These are phyloP conservation scores for Cercospora sp. DNA, from an alignment of 2,329 filamentous ascomycete species.

Conservation along the genomic window DNA sequence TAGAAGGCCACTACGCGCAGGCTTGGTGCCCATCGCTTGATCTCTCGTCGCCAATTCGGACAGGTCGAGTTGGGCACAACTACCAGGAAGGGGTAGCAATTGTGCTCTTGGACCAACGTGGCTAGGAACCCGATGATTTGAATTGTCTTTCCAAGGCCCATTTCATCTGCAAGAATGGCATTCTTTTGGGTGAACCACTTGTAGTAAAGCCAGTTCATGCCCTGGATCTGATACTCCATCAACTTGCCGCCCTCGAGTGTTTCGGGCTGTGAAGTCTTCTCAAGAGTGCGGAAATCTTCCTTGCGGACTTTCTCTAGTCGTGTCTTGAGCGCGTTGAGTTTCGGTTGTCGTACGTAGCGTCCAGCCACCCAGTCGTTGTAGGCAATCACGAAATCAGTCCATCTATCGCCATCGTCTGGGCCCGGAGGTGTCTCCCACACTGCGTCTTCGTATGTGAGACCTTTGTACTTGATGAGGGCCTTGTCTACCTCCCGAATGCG, in stretches of 20 bases:
- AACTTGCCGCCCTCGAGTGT: slow-evolving; percentile 75
- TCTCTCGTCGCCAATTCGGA: slow-evolving; percentile 95
- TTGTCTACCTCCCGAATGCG: slow-evolving; percentile 71
- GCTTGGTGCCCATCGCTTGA: slow-evolving; percentile 87
- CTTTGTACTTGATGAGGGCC: slow-evolving; percentile 87
- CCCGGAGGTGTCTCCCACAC: slow-evolving; percentile 85
- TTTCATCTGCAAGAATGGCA: slow-evolving; percentile 92
- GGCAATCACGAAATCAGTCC: slow-evolving; percentile 76
- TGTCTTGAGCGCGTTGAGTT: slow-evolving; percentile 58
- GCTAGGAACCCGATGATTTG: slow-evolving; percentile 84
- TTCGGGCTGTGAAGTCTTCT: slow-evolving; percentile 70
- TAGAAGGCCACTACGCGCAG: slow-evolving; percentile 91
- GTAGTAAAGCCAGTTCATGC: slow-evolving; percentile 91
- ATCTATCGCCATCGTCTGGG: slow-evolving; percentile 64
- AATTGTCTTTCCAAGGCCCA: slow-evolving; percentile 97
- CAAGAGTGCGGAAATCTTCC: slow-evolving; percentile 65
- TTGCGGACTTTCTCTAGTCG: slow-evolving; percentile 68
- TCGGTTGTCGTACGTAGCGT: slow-evolving; percentile 66
- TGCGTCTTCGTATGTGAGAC: slow-evolving; percentile 82
- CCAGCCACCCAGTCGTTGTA: slow-evolving; percentile 85
- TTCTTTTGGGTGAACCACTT: slow-evolving; percentile 83
- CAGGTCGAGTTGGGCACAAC: slow-evolving; percentile 95
- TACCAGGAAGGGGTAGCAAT: slow-evolving; percentile 87
- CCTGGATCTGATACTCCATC: slow-evolving; percentile 92
- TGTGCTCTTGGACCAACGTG: slow-evolving; percentile 60